phyloP scores from a whole-genome alignment of 768 basidiomycete species.

The Tulasnella sp. region DNA sequence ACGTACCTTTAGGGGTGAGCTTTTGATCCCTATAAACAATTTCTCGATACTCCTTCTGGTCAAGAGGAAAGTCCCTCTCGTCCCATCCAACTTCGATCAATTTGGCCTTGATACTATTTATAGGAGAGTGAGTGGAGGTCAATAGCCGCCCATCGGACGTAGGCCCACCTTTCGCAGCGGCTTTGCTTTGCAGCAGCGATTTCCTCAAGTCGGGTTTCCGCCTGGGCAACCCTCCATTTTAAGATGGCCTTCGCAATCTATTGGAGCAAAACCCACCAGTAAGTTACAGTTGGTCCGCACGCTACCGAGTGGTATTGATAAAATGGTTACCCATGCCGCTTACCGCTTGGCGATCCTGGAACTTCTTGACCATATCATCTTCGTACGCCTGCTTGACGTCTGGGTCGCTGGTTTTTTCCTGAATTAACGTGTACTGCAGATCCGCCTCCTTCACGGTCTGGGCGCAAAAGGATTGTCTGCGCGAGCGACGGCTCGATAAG shows the following conservation, averaged over 20 bases:
- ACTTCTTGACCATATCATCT: not conserved
- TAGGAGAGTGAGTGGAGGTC: not conserved
- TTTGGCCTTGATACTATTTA: not conserved
- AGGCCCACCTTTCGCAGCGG: not conserved
- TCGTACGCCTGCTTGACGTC: not conserved
- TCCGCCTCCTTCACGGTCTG: not conserved
- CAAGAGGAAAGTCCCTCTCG: not conserved
- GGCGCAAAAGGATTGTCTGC: not conserved
- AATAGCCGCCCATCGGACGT: not conserved
- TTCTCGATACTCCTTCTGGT: not conserved
- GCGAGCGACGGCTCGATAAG: not conserved
- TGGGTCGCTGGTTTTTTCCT: not conserved
- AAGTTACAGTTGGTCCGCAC: not conserved
- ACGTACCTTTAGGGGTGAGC: slow-evolving; percentile 4
- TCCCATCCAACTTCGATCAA: not conserved
- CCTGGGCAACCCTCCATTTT: not conserved
- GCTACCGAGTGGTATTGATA: not conserved
- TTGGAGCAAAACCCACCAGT: not conserved
- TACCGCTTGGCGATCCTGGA: not conserved
- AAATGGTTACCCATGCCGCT: not conserved
- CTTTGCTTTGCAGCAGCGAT: not conserved
- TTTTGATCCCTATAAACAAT: not conserved
- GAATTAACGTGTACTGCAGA: not conserved
- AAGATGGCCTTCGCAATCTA: not conserved
- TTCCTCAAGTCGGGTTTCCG: not conserved